Evolutionary conservation across 345 rosid species (phyloP).

Genomic region (Anastatica hierochuntica): DNA sequence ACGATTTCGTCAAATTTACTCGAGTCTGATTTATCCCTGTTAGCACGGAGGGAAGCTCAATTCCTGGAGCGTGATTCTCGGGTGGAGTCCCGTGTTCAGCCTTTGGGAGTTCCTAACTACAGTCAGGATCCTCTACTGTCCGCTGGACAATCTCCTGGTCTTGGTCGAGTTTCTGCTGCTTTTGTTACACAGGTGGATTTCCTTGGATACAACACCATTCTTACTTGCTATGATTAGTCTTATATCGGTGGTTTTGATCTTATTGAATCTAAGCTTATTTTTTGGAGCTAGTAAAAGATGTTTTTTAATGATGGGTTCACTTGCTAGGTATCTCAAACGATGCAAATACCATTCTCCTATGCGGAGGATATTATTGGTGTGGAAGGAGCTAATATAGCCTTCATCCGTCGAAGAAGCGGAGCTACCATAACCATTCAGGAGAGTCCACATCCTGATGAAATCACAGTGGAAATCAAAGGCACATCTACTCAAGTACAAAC

Average conservation of each 20-base stretch:
- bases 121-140: conserved; percentile 49
- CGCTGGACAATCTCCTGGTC: conserved; percentile 38
- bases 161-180: conserved; percentile 43
- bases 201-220: not conserved
- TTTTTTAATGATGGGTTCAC: not conserved
- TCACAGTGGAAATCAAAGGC: conserved; percentile 79
- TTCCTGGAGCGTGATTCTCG: conserved; percentile 46
- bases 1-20: conserved; percentile 24
- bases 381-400: conserved; percentile 66
- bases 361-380: conserved; percentile 80
- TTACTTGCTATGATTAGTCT: not conserved
- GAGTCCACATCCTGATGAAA: conserved; percentile 59
- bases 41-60: conserved; percentile 45
- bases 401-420: conserved; percentile 63
- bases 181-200: conserved; percentile 43
- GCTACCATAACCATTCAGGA: conserved; percentile 64
- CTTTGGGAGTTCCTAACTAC: conserved; percentile 44
- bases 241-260: not conserved
- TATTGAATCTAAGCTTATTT: not conserved
- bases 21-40: conserved; percentile 36
- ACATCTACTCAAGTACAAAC: conserved; percentile 59
- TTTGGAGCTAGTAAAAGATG: not conserved
- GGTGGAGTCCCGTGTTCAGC: conserved; percentile 37
- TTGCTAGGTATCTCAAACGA: conserved; percentile 57
- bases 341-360: conserved; percentile 74